A percentile compares a stretch with the other conserved stretches of the same genome.
phyloP scores from a whole-genome alignment of 108 stramenopile genomes.

The Phaeodactylum tricornutum region DNA sequence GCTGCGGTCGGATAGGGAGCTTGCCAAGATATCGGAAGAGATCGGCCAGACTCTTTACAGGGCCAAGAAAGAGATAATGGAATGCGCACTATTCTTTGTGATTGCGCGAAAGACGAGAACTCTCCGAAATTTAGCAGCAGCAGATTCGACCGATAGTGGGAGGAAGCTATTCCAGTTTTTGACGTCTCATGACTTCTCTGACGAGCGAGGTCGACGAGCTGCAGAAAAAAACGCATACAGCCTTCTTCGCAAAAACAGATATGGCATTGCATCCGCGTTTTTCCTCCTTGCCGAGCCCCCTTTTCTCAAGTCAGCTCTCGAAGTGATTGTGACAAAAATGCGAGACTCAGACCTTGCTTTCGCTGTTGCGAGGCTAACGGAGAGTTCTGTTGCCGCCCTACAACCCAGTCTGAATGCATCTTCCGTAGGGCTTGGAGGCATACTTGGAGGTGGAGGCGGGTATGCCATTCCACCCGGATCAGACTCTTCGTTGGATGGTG shows the following conservation, averaged over 20 bases:
- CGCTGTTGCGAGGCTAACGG: constrained; percentile 60
- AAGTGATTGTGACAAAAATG: constrained; percentile 61
- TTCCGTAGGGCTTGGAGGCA: constrained; percentile 23
- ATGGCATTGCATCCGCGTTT: constrained; percentile 63
- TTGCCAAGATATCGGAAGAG: constrained; percentile 63
- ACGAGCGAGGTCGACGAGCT: constrained; percentile 55
- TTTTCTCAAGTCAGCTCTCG: constrained; percentile 62
- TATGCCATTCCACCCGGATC: constrained; percentile 36
- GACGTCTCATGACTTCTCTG: constrained; percentile 51
- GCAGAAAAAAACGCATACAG: constrained; percentile 86
- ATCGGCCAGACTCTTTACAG: constrained; percentile 65
- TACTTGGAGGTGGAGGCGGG: constrained; percentile 67
- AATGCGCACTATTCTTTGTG: constrained; percentile 66
- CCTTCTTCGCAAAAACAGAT: constrained; percentile 60
- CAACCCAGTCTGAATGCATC: constrained; percentile 16
- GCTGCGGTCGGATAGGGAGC: constrained; percentile 61
- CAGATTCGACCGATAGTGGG: constrained; percentile 58
- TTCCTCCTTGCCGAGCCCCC: constrained; percentile 79
- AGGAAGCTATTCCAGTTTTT: constrained; percentile 73
- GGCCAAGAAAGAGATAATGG: constrained; percentile 55
- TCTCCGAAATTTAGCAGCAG: constrained; percentile 58
- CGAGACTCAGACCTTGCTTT: constrained; percentile 74
- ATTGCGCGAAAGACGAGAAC: constrained; percentile 57
- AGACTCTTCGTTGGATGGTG: constrained; percentile 15
- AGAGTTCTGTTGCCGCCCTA: constrained; percentile 18